A percentile compares a stretch with the other conserved stretches of the same genome.
phyloP scores from a whole-genome alignment of 2,329 filamentous ascomycete species.

The Scytalidium lignicola region DNA sequence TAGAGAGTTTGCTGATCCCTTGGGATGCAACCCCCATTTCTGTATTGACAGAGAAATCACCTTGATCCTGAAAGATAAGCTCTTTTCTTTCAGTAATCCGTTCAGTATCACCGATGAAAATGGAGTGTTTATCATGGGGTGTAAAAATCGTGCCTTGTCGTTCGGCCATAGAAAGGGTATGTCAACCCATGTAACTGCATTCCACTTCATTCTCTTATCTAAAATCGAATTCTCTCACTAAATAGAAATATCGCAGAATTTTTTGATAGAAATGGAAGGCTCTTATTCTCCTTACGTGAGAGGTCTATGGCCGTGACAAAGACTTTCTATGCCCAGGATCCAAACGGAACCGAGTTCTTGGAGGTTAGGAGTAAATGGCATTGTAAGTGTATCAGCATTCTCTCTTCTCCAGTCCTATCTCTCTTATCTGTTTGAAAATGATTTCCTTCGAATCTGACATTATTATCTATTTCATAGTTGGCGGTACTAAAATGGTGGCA shows the following conservation, averaged over 20 bases:
- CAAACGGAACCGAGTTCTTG: background rate
- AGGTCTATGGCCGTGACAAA: constrained; percentile 6
- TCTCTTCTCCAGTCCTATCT: background rate
- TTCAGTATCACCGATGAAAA: constrained; percentile 55
- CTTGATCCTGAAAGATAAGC: constrained; percentile 55
- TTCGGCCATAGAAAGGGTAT: constrained; percentile 18
- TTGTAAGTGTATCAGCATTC: background rate
- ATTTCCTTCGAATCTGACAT: background rate
- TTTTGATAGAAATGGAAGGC: background rate
- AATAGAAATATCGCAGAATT: background rate
- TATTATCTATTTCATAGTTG: constrained; percentile 31
- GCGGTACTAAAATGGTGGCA: constrained; percentile 49
- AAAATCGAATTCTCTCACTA: background rate
- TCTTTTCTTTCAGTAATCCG: constrained; percentile 45
- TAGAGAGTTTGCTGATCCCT: constrained; percentile 1
- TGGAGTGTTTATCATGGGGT: constrained; percentile 33
- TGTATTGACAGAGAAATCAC: constrained; percentile 30
- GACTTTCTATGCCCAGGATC: constrained; percentile 1
- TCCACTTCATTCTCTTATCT: background rate
- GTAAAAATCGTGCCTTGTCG: constrained; percentile 16
- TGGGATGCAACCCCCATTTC: constrained; percentile 19
- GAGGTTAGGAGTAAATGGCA: background rate
- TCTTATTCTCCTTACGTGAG: background rate
- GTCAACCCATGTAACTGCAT: too few relatives aligned
- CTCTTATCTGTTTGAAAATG: too few relatives aligned